These are phyloP conservation scores for Talaromyces atroroseus DNA, from an alignment of 2,329 filamentous ascomycete species.

Conservation along the genomic window DNA sequence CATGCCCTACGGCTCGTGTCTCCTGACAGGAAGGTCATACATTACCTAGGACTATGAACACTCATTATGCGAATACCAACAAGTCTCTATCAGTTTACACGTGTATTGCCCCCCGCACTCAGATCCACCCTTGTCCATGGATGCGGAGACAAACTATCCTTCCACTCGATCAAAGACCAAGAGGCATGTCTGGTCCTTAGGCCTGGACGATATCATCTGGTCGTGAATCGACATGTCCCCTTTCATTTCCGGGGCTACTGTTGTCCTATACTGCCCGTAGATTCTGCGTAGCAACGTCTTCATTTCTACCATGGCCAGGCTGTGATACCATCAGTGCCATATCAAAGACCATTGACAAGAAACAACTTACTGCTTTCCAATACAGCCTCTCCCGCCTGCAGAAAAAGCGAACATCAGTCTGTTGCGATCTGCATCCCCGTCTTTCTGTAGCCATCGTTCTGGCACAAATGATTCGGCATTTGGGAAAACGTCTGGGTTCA, in stretches of 20 bases:
- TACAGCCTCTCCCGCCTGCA: conserved; percentile 59
- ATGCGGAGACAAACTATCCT: background rate
- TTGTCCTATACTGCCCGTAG: conserved; percentile 55
- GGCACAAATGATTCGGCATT: conserved; percentile 27
- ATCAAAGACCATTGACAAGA: background rate
- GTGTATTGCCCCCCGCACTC: no score
- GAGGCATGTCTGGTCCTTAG: conserved; percentile 55
- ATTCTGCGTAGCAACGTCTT: conserved; percentile 59
- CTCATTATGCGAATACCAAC: no score
- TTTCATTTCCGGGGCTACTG: conserved; percentile 47
- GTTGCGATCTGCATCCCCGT: conserved; percentile 39
- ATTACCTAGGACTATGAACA: no score
- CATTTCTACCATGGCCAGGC: conserved; percentile 63
- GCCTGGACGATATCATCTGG: conserved; percentile 62
- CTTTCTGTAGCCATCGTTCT: conserved; percentile 27
- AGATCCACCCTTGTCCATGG: background rate
- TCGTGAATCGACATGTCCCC: conserved; percentile 61
- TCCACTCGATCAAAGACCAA: conserved; percentile 29
- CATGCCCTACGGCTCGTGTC: no score
- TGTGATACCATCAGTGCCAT: conserved; percentile 21
- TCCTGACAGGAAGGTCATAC: no score
- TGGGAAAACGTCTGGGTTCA: conserved; percentile 25
- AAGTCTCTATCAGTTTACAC: no score
- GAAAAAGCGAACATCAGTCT: conserved; percentile 62
- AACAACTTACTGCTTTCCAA: conserved; percentile 49